phyloP scores from a whole-genome alignment of 768 basidiomycete genomes.

The Leccinum disarticulatum region DNA sequence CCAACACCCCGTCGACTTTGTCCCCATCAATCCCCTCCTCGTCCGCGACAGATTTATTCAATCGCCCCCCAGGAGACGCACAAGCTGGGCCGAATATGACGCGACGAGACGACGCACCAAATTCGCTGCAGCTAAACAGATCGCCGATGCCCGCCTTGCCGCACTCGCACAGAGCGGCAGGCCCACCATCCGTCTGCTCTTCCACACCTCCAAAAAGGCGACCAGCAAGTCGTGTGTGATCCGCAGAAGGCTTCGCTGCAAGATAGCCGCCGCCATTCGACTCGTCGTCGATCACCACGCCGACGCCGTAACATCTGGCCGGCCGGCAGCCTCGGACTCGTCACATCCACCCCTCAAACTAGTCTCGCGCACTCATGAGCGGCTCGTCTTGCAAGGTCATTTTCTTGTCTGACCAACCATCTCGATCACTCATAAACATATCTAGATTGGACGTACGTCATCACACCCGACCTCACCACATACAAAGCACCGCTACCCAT shows the following conservation, averaged over 20 bases:
- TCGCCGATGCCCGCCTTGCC: constrained; percentile 7
- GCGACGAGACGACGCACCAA: not conserved
- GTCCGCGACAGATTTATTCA: not conserved
- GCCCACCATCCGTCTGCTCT: constrained; percentile 18
- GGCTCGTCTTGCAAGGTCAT: constrained; percentile 21
- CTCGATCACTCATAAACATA: not conserved
- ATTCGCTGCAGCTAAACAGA: not conserved
- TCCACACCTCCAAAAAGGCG: constrained; percentile 23
- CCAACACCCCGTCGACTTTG: not conserved
- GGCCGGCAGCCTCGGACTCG: not conserved
- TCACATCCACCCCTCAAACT: constrained; percentile 9
- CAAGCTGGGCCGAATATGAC: not conserved
- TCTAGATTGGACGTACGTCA: constrained; percentile 31
- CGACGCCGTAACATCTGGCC: constrained; percentile 5
- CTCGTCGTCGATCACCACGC: constrained; percentile 21
- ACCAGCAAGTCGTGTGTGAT: constrained; percentile 26
- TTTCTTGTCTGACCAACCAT: not conserved
- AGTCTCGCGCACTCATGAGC: not conserved
- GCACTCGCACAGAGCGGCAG: constrained; percentile 10
- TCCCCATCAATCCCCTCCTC: constrained; percentile 22
- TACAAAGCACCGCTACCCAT: constrained; percentile 27
- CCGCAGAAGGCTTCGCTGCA: constrained; percentile 22
- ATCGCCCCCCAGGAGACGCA: not conserved
- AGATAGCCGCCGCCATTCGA: constrained; percentile 16
- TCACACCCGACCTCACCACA: constrained; percentile 22